A percentile compares a stretch with the other conserved stretches of the same genome.
These are phyloP conservation scores for Alternaria burnsii DNA, from an alignment of 2,329 filamentous ascomycete species.

Conservation along the genomic window DNA sequence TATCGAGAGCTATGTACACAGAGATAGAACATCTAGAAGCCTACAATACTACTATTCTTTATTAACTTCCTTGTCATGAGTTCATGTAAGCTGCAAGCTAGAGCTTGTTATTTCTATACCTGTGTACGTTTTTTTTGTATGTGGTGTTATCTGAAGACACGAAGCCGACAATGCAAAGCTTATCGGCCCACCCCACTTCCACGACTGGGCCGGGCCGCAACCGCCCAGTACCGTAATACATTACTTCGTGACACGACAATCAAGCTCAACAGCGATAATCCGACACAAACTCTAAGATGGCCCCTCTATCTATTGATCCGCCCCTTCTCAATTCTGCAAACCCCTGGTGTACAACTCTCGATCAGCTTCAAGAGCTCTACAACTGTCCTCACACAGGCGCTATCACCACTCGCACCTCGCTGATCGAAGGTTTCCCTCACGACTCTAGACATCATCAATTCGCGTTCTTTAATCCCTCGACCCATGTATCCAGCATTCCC, in stretches of 20 bases:
- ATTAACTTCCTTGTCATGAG: no score
- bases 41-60: no score
- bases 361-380: constrained; percentile 70
- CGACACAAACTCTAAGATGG: constrained; percentile 24
- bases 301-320: constrained; percentile 63
- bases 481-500: constrained; percentile 36
- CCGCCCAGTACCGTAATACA: background rate
- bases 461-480: constrained; percentile 66
- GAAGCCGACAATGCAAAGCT: no score
- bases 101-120: no score
- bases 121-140: no score
- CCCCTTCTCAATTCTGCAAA: constrained; percentile 78
- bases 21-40: no score
- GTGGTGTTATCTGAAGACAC: no score
- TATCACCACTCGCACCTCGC: constrained; percentile 76
- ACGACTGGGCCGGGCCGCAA: no score
- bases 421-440: constrained; percentile 71
- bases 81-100: no score
- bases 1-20: no score
- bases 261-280: background rate
- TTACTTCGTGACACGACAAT: background rate
- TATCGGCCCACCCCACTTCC: no score
- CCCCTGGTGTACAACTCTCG: constrained; percentile 75
- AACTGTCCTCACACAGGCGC: constrained; percentile 71
- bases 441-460: constrained; percentile 69